Base-by-base conservation (phyloP, 352 stramenopile genomes). In the Labyrinthula sp. region DNA sequence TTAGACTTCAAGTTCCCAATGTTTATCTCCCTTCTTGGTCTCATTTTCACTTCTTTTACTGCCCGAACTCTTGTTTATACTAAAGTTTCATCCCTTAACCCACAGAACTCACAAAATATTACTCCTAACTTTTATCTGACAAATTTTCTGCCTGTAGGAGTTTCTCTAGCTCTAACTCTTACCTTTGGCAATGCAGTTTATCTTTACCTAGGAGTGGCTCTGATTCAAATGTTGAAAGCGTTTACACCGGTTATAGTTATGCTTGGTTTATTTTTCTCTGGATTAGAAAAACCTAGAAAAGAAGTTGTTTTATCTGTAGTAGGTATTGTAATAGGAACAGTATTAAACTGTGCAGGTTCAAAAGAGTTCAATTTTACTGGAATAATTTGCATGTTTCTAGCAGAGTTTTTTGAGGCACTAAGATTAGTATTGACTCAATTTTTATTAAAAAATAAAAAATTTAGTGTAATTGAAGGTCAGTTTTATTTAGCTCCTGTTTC, bases 191-290 rank as follows among this genome's bases (percentile, higher is more conserved):
- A 45, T 28, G 39, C 47, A 2, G 40, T 38, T 25, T 57, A 57
- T 21, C 26, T 57, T 9, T 57, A 45, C 24, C 39, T 57, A 2
- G 45, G 39, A 2, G 47, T 57, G 28, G 28, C 38, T 18, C 50
- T 57, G 29, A 35, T 57, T 14, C 47, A 57, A 22, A 57, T 57
- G 20, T 30, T 57, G 15, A 57, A 57, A 40, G 47, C 47, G 3
- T 57, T 57, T 21, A 57, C 47, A n/a, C 47, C 47, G 4, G 40
- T 50, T 33, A 50, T 57, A 30, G 40, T 36, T 3, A 10, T 57
- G 27, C n/a, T 20, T 9, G 28, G 40, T 27, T 18, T 57, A 3
- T 31, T 45, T 6, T 2, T 45, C 18, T 41, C 34, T 21, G 15
- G 39, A 8, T 30, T 57, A 15, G 43, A 50, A 5, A 24, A 29